Conservation (phyloP, 495 filamentous ascomycete genomes). For the Aspergillus hancockii region DNA sequence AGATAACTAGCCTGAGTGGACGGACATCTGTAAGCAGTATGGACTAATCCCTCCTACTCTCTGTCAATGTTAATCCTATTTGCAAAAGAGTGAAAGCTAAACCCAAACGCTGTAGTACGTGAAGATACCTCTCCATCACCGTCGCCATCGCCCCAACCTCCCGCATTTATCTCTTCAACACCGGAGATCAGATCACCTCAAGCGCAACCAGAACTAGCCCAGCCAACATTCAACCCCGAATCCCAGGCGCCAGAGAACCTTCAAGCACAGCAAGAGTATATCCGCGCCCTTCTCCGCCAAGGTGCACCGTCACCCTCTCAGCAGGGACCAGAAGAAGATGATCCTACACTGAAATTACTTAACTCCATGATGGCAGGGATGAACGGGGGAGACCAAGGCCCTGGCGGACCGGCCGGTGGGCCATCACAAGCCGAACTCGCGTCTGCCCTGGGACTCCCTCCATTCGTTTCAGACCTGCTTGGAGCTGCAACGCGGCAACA, state of each 20-base stretch:
- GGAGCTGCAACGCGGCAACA: constrained; percentile 29
- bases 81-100: not conserved
- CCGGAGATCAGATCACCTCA: constrained; percentile 19
- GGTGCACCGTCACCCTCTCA: constrained; percentile 32
- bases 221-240: constrained; percentile 5
- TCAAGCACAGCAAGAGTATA: constrained; percentile 44
- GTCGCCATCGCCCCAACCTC: constrained; percentile 27
- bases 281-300: constrained; percentile 45
- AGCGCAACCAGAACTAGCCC: constrained; percentile 8
- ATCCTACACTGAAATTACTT: constrained; percentile 64
- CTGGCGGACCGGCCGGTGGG: constrained; percentile 26
- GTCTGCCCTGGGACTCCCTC: constrained; percentile 44
- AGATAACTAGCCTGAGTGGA: constrained; percentile 78
- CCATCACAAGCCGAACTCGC: constrained; percentile 34
- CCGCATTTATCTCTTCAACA: constrained; percentile 20
- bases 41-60: constrained; percentile 4
- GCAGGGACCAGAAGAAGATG: constrained; percentile 40
- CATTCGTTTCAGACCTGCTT: constrained; percentile 45
- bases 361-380: constrained; percentile 58
- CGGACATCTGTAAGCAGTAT: constrained; percentile 52
- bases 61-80: not conserved
- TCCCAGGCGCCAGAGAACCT: constrained; percentile 27
- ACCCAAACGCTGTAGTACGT: constrained; percentile 21
- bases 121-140: constrained; percentile 37
- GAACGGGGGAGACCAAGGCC: constrained; percentile 6